Evolutionary conservation across 495 filamentous ascomycete genomes (phyloP).

Genomic region (Melanomma pulvis-pyrius): DNA sequence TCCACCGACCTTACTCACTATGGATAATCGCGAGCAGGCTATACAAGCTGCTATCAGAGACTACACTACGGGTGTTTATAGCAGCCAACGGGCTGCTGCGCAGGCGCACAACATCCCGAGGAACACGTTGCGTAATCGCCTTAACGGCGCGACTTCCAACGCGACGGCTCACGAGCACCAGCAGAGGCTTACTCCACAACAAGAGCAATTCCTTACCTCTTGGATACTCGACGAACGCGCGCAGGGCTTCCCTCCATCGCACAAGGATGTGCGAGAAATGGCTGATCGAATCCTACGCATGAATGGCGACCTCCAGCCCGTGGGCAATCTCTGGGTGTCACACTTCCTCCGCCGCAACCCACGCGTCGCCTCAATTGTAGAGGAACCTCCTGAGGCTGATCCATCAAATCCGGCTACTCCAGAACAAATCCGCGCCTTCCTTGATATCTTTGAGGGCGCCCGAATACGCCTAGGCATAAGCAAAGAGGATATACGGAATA

Average conservation of each 20-base stretch:
- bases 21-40: slow-evolving; percentile 1
- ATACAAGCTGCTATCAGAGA: slow-evolving; percentile 5
- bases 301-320: too few species aligned
- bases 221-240: slow-evolving; percentile 9
- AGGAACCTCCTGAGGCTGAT: too few species aligned
- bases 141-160: not conserved
- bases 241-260: too few species aligned
- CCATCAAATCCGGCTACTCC: not conserved
- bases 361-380: too few species aligned
- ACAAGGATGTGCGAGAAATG: too few species aligned
- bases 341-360: too few species aligned
- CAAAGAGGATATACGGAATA: too few species aligned
- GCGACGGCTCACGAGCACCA: not conserved
- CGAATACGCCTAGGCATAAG: not conserved
- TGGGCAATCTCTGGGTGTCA: not conserved
- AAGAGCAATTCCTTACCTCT: not conserved
- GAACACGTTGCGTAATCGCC: not conserved
- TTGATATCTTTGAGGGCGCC: not conserved
- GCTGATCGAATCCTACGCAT: too few species aligned
- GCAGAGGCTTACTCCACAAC: slow-evolving; percentile 2
- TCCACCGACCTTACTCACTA: not conserved
- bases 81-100: slow-evolving; percentile 4
- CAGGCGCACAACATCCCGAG: slow-evolving; percentile 7
- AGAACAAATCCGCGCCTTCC: not conserved
- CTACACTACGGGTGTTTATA: slow-evolving; percentile 2